Conservation (phyloP, 106 monocot genomes). For the Dactylorhiza incarnata region DNA sequence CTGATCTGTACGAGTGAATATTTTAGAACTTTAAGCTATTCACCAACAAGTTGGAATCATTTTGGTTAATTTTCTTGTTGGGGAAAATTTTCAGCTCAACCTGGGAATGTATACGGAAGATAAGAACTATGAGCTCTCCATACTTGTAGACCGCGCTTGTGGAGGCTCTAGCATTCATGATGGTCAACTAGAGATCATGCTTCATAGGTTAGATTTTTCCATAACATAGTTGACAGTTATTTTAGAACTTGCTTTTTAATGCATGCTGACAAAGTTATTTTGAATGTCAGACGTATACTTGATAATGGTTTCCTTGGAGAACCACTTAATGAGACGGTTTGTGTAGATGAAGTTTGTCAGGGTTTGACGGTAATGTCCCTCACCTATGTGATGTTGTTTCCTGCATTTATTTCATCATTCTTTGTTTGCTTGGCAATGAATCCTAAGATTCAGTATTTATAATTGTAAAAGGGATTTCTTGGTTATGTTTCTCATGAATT, state of each 20-base stretch:
- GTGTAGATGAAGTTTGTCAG: conserved; percentile 26
- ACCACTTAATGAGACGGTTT: conserved; percentile 61
- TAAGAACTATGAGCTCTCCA: conserved; percentile 49
- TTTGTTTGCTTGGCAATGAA: not conserved
- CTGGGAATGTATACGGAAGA: conserved; percentile 52
- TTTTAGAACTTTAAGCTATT: not conserved
- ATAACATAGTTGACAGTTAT: not conserved
- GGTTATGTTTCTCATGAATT: no score
- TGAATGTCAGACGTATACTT: conserved; percentile 34
- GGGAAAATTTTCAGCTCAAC: conserved; percentile 40
- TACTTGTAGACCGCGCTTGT: conserved; percentile 58
- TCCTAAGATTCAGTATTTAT: not conserved
- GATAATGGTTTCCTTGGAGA: conserved; percentile 52
- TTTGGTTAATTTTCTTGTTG: conserved; percentile 7
- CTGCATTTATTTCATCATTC: not conserved
- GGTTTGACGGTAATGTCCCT: conserved; percentile 40
- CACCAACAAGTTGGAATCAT: not conserved
- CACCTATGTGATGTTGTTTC: not conserved
- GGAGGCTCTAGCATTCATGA: conserved; percentile 67
- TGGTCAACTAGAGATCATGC: conserved; percentile 65
- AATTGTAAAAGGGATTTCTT: no score
- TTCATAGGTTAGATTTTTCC: conserved; percentile 39
- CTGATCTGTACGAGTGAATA: not conserved
- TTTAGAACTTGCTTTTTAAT: not conserved
- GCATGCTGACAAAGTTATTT: not conserved